Conservation (phyloP, 805 yeast species). For the Tetrapisispora nanseiensis region DNA sequence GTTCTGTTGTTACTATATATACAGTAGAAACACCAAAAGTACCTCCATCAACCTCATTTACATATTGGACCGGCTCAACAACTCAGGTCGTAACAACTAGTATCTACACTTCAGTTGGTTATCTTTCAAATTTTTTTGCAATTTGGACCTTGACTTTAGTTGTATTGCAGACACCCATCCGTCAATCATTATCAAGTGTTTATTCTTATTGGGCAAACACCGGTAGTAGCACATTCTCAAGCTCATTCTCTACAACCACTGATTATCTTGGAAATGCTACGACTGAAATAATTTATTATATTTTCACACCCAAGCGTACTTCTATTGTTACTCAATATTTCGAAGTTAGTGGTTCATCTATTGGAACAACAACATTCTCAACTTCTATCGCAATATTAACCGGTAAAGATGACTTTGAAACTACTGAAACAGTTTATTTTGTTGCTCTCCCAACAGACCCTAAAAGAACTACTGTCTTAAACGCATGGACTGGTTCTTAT, state of each 20-base stretch:
- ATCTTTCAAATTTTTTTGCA: background rate
- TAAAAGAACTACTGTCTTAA: background rate
- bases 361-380: conserved; percentile 3
- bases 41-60: background rate
- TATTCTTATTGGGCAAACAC: background rate
- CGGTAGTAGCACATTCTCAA: conserved; percentile 4
- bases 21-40: background rate
- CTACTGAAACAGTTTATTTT: background rate
- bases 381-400: conserved; percentile 3
- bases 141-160: background rate
- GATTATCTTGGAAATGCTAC: conserved; percentile 5
- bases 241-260: conserved; percentile 3
- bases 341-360: conserved; percentile 4
- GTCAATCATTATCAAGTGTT: background rate
- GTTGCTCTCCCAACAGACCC: conserved; percentile 1
- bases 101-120: background rate
- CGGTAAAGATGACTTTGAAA: conserved; percentile 2
- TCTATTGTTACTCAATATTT: background rate
- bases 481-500: conserved; percentile 1
- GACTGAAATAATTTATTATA: background rate
- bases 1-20: background rate
- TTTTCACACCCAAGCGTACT: background rate
- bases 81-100: background rate
- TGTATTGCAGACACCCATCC: background rate
- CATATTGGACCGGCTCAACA: conserved; percentile 1